A percentile compares a stretch with the other conserved stretches of the same genome.
These are phyloP conservation scores for Neurospora sp. DNA, from an alignment of 495 filamentous ascomycete genomes.

Conservation along the genomic window DNA sequence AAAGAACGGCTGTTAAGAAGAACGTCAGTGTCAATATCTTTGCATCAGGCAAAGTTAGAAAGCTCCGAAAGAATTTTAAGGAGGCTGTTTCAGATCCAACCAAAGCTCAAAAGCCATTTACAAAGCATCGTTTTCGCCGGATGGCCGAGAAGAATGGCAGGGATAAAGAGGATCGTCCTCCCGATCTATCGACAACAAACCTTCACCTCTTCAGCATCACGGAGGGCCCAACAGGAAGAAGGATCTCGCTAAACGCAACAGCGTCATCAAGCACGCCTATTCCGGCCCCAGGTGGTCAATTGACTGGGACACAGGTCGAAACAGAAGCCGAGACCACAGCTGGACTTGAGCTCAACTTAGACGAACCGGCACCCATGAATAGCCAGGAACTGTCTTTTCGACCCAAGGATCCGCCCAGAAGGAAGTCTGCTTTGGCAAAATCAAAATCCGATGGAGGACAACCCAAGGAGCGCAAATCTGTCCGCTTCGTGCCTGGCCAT, in stretches of 20 bases:
- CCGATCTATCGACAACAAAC: slow-evolving; percentile 4
- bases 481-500: slow-evolving; percentile 26
- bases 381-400: not conserved
- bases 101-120: slow-evolving; percentile 23
- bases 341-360: not conserved
- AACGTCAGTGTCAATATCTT: slow-evolving; percentile 18
- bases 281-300: not conserved
- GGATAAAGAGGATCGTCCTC: slow-evolving; percentile 20
- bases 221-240: not conserved
- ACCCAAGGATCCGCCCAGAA: not conserved
- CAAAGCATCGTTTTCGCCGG: slow-evolving; percentile 6
- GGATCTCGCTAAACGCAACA: not conserved
- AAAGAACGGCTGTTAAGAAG: slow-evolving; percentile 10
- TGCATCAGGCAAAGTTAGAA: slow-evolving; percentile 15
- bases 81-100: slow-evolving; percentile 25
- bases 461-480: slow-evolving; percentile 27
- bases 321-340: not conserved
- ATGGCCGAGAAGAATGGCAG: slow-evolving; percentile 12
- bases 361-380: not conserved
- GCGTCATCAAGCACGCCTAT: not conserved
- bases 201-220: slow-evolving; percentile 6
- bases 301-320: not conserved
- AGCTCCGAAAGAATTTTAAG: slow-evolving; percentile 7
- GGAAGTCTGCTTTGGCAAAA: not conserved
- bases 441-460: not conserved